phyloP scores from a whole-genome alignment of 805 yeast species.

The Cyberlindnera galapagoensis region DNA sequence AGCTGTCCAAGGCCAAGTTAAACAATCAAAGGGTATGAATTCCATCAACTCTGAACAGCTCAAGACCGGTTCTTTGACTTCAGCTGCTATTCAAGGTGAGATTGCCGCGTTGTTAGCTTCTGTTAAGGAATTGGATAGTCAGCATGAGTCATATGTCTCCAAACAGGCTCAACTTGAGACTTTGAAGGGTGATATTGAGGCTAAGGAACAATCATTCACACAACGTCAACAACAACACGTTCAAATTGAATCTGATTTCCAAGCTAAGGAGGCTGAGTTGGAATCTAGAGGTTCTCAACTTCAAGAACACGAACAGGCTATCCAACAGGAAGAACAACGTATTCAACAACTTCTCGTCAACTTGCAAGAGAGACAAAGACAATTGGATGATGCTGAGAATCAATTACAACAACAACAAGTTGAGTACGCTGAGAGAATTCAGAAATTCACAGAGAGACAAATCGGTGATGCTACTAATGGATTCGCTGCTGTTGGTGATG shows the following conservation, averaged over 20 bases:
- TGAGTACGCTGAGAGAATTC: constrained; percentile 32
- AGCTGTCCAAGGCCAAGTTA: constrained; percentile 44
- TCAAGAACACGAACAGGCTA: constrained; percentile 29
- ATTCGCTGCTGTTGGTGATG: constrained; percentile 9
- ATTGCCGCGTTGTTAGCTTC: constrained; percentile 26
- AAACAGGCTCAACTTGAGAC: constrained; percentile 29
- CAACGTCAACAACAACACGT: constrained; percentile 24
- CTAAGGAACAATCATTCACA: constrained; percentile 29
- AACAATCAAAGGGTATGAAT: constrained; percentile 55
- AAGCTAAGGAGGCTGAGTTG: constrained; percentile 24
- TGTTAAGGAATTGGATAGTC: constrained; percentile 31
- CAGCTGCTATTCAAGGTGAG: constrained; percentile 36
- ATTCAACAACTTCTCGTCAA: constrained; percentile 29
- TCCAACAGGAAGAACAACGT: constrained; percentile 31
- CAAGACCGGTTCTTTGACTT: constrained; percentile 51
- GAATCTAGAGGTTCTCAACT: constrained; percentile 28
- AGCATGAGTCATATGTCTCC: constrained; percentile 31
- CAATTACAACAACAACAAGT: constrained; percentile 33
- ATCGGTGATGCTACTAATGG: constrained; percentile 28
- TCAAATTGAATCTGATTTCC: constrained; percentile 14
- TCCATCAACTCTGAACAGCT: constrained; percentile 67
- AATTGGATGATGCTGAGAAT: constrained; percentile 32
- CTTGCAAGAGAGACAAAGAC: constrained; percentile 29
- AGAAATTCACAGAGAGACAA: constrained; percentile 33
- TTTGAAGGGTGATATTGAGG: constrained; percentile 26